Evolutionary conservation across 2,329 filamentous ascomycete genomes (phyloP).

Genomic region (Sordariomycetes sp.): DNA sequence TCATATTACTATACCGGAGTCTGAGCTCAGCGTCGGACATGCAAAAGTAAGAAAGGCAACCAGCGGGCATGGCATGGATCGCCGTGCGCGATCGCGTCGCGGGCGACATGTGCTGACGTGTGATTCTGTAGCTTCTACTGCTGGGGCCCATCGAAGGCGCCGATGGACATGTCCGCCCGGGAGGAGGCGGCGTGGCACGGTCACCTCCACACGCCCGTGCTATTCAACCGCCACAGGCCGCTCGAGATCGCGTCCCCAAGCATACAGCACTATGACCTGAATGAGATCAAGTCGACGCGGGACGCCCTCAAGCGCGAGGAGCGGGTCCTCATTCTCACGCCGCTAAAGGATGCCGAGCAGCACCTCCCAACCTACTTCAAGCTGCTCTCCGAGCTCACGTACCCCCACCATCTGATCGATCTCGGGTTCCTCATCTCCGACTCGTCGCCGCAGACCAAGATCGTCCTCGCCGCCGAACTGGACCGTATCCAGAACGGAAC

Average conservation of each 20-base stretch:
- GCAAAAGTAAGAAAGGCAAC: conserved; percentile 58
- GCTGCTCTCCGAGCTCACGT: conserved; percentile 76
- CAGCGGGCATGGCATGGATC: neutral
- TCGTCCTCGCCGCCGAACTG: conserved; percentile 72
- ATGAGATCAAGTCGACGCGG: conserved; percentile 67
- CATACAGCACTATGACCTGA: conserved; percentile 73
- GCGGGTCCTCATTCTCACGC: conserved; percentile 81
- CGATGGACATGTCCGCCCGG: conserved; percentile 87
- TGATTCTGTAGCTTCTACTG: conserved; percentile 68
- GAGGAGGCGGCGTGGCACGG: conserved; percentile 83
- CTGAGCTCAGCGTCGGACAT: conserved; percentile 74
- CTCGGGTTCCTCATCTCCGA: conserved; percentile 90
- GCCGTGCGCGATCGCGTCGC: neutral
- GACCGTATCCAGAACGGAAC: conserved; percentile 74
- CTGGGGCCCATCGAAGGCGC: conserved; percentile 89
- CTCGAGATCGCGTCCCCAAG: conserved; percentile 70
- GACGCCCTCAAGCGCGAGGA: conserved; percentile 73
- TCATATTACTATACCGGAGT: conserved; percentile 80
- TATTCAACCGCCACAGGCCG: conserved; percentile 90
- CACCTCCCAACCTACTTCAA: conserved; percentile 89
- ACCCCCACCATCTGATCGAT: conserved; percentile 91
- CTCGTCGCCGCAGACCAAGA: conserved; percentile 79
- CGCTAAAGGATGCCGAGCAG: conserved; percentile 74
- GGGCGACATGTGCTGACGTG: neutral
- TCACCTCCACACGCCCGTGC: conserved; percentile 80